Conservation (phyloP, 2,329 filamentous ascomycete genomes). For the Daldinia sp. region DNA sequence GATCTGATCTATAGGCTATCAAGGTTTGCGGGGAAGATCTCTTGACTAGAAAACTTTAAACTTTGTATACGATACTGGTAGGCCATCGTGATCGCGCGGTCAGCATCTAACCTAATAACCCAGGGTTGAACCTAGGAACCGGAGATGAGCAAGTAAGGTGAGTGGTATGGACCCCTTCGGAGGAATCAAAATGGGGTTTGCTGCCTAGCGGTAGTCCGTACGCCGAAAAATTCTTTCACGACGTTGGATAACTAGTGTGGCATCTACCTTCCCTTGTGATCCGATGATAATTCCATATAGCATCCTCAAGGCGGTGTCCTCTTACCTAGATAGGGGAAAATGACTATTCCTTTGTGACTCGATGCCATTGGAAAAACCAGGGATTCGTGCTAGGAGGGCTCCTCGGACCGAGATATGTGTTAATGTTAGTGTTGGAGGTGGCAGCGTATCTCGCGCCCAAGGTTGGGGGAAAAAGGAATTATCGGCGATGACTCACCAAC, state of each 20-base stretch:
- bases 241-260: neutral
- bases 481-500: slow-evolving; percentile 5
- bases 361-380: neutral
- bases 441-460: neutral
- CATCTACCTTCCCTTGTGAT: slow-evolving; percentile 4
- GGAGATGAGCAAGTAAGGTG: neutral
- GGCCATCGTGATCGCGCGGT: neutral
- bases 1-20: slow-evolving; percentile 20
- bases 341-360: neutral
- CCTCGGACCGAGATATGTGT: neutral
- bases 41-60: slow-evolving; percentile 25
- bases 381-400: neutral
- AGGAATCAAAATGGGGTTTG: neutral
- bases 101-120: neutral
- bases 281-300: neutral
- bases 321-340: neutral
- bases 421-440: neutral
- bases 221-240: neutral
- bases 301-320: neutral
- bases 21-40: slow-evolving; percentile 33
- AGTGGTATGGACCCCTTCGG: neutral
- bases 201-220: slow-evolving; percentile 5
- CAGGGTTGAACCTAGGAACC: neutral
- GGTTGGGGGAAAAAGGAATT: neutral
- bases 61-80: neutral